Percentiles rank a stretch among this genome's conserved stretches.
These are phyloP conservation scores for Tinospora cordifolia DNA, from an alignment of 164 flowering plant genomes.

Conservation along the genomic window DNA sequence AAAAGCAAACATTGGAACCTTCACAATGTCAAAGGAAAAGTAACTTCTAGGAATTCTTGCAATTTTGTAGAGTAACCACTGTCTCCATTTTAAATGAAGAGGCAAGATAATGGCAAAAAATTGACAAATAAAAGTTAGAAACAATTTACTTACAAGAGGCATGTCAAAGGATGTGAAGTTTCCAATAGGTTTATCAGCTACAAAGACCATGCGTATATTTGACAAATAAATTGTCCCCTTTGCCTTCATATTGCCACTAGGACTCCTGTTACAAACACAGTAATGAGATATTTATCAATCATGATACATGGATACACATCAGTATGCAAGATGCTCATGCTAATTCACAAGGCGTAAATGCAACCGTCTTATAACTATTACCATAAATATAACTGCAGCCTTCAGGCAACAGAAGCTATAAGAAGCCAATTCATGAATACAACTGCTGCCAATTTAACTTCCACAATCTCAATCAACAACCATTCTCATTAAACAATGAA, in stretches of 20 bases:
- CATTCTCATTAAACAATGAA: background rate
- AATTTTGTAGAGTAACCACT: too few relatives aligned
- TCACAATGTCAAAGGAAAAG: too few relatives aligned
- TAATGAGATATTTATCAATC: background rate
- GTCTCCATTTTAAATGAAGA: too few relatives aligned
- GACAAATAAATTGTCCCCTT: conserved; percentile 85
- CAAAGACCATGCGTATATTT: conserved; percentile 86
- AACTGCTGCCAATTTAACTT: background rate
- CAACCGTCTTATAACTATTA: background rate
- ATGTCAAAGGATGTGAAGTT: conserved; percentile 62
- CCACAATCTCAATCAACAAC: background rate
- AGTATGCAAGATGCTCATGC: background rate
- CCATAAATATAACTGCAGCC: too few relatives aligned
- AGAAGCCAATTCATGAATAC: background rate
- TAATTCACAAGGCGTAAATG: background rate
- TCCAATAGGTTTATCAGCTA: conserved; percentile 63
- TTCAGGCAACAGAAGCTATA: too few relatives aligned
- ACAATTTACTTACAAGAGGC: conserved; percentile 47
- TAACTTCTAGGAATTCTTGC: too few relatives aligned
- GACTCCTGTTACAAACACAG: conserved; percentile 26
- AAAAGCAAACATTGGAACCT: too few relatives aligned
- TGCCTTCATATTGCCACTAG: conserved; percentile 54
- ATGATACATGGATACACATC: background rate
- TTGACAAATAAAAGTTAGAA: background rate
- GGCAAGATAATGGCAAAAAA: too few relatives aligned